Evolutionary conservation across 2,329 filamentous ascomycete species (phyloP), one percentile per base, ranked within the genome.

Genomic region (Zasmidium angulare): DNA sequence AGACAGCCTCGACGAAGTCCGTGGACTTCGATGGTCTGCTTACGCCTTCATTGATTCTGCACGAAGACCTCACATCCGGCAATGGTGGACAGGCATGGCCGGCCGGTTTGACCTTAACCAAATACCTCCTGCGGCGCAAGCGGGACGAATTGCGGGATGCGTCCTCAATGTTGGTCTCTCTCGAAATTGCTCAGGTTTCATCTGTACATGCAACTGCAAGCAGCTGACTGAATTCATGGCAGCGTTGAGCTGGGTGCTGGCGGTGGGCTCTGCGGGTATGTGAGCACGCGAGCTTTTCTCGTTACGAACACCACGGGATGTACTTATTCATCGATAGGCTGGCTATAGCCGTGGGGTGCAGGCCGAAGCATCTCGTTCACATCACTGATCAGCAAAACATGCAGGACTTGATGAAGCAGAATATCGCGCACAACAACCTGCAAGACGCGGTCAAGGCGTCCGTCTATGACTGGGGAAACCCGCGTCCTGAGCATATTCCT

Each of bases 11-110:
- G 1, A 81, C 81, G n/a, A 82, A 79, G 2, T 71, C 70, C 22
- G 72, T 86, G 19, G 79, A 82, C 36, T 95, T 98, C 71, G 88
- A 89, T 63, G 89, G 90, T 43, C 82, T 95, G 54, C 81, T 97
- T 31, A 76, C 68, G 20, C 78, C 83, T 50, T 87, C 89, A 48
- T 82, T 98, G 62, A 81, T 84, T 61, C 84, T 98, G 17, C 89
- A 90, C 69, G 92, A 97, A 75, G 93, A 98, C 75, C 83, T 96
- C 50, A 86, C 85, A 58, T 86, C 90, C 63, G 95, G 95, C 61
- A 98, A 95, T 75, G 95, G 95, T 51, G 95, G 95, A 1, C 90
- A 96, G 76, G 83, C 96, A 11, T 98, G 95, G 95, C 93, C 93
- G 2, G 93, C 93, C 0, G 95, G 95, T 11, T 89, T 96, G 86